Evolutionary conservation across 1,139 yeast genomes (phyloP), one percentile per base, ranked within the genome.

Genomic region (Magnusiomyces starmeri): DNA sequence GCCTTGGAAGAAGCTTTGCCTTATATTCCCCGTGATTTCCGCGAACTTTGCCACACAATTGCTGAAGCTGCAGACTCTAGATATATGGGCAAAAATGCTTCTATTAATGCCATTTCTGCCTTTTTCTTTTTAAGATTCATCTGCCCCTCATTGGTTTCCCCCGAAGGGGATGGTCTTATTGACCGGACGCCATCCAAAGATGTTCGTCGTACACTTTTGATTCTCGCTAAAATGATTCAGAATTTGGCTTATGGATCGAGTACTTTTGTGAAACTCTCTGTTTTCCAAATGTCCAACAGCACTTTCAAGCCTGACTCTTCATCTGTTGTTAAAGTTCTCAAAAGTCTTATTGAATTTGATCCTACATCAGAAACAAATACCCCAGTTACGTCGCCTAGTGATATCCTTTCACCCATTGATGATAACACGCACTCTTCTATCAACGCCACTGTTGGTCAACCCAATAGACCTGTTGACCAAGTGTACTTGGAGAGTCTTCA

Each of bases 101-200:
- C 71, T 81, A 43, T 68, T 75, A 75, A 82, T 49, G 92, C 95
- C 0, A 86, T 86, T 21, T 94, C 95, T 0, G 84, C 95, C 0
- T 88, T 86, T 62, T 69, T 88, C 39, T 87, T 88, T 63, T 72
- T 89, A 57, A 73, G 96, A 57, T 83, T 85, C 58, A 75, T 86
- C 50, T 87, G 95, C 62, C 97, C 97, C 3, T 90, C 90, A 0
- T 77, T 89, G 53, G 87, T 88, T 7, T 81, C 89, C 49, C 96
- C 96, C 0, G 94, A 85, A 56, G 73, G 82, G 6, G 78, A 81
- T 48, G 65, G 65, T 6, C 49, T 67, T 24, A 50, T 67, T 16
- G 62, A 59, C 20, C 50, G 45, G 20, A 56, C 65, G 8, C 66
- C 66, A 4, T 20, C 62, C n/a, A 58, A 59, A 20, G 76, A 73